A percentile compares a stretch with the other conserved stretches of the same genome.
Conservation (phyloP, 2,329 filamentous ascomycete genomes). For the Fonsecaea nubica region DNA sequence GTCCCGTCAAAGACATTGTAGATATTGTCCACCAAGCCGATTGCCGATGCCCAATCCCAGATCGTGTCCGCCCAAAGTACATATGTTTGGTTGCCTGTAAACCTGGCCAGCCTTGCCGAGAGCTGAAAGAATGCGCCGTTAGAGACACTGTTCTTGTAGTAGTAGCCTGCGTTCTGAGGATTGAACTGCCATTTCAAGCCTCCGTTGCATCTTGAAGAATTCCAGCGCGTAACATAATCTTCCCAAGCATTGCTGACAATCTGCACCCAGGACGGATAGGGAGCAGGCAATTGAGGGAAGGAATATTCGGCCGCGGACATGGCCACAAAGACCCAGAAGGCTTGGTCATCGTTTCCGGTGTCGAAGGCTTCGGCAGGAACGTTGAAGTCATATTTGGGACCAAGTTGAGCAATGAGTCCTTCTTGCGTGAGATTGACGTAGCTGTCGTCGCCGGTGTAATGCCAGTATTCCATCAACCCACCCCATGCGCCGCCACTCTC, state of each 20-base stretch:
- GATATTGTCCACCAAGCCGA: slow-evolving; percentile 66
- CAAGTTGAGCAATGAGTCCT: slow-evolving; percentile 66
- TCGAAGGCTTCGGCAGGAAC: slow-evolving; percentile 49
- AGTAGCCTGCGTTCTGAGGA: slow-evolving; percentile 74
- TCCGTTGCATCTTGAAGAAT: slow-evolving; percentile 69
- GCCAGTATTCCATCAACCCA: slow-evolving; percentile 72
- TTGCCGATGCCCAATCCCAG: slow-evolving; percentile 65
- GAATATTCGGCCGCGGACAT: slow-evolving; percentile 71
- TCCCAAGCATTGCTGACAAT: slow-evolving; percentile 76
- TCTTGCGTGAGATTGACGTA: slow-evolving; percentile 68
- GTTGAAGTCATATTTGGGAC: slow-evolving; percentile 67
- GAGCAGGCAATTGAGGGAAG: slow-evolving; percentile 63
- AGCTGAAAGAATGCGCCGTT: slow-evolving; percentile 87
- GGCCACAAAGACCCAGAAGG: slow-evolving; percentile 72
- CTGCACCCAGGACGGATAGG: slow-evolving; percentile 48
- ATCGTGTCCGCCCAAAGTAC: slow-evolving; percentile 65
- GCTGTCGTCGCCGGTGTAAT: slow-evolving; percentile 66
- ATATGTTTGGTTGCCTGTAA: slow-evolving; percentile 70
- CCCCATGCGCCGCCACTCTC: slow-evolving; percentile 70
- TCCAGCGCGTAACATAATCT: slow-evolving; percentile 73
- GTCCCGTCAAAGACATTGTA: slow-evolving; percentile 71
- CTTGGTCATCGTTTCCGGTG: slow-evolving; percentile 71
- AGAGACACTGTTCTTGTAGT: slow-evolving; percentile 73
- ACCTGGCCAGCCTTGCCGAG: slow-evolving; percentile 73
- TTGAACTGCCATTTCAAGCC: slow-evolving; percentile 86